phyloP scores from a whole-genome alignment of 2,329 filamentous ascomycete species.

The Helicocarpus griseus region DNA sequence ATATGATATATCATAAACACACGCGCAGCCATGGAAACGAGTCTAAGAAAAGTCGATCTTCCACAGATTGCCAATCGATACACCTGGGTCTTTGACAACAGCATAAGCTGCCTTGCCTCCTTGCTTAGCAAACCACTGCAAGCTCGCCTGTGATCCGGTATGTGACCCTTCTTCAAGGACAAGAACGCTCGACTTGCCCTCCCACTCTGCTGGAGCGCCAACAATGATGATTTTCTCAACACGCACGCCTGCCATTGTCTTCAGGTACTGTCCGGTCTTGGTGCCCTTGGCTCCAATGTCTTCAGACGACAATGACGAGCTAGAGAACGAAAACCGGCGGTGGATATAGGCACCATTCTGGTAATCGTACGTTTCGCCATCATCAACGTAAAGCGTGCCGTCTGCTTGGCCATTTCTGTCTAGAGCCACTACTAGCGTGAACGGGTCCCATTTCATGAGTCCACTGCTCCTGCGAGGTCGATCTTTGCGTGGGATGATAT shows the following conservation, averaged over 20 bases:
- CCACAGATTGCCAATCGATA: slow-evolving; percentile 56
- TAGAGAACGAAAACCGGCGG: slow-evolving; percentile 60
- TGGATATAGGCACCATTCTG: slow-evolving; percentile 80
- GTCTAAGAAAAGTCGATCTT: slow-evolving; percentile 45
- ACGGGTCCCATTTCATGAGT: slow-evolving; percentile 89
- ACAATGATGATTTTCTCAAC: slow-evolving; percentile 81
- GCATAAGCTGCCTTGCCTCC: slow-evolving; percentile 52
- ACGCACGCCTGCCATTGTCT: slow-evolving; percentile 65
- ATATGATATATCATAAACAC: background rate
- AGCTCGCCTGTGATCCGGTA: slow-evolving; percentile 40
- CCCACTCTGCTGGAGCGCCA: slow-evolving; percentile 66
- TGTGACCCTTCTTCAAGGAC: slow-evolving; percentile 39
- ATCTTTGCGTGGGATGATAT: slow-evolving; percentile 85
- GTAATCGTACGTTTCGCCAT: slow-evolving; percentile 87
- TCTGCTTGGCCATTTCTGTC: slow-evolving; percentile 60
- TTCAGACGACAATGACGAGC: slow-evolving; percentile 55
- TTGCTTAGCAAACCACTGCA: slow-evolving; percentile 48
- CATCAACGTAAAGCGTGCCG: slow-evolving; percentile 81
- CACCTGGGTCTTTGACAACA: slow-evolving; percentile 53
- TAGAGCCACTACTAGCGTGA: slow-evolving; percentile 75
- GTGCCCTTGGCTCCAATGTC: slow-evolving; percentile 54
- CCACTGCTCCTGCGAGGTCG: slow-evolving; percentile 73
- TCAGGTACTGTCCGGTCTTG: slow-evolving; percentile 63
- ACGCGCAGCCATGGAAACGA: background rate
- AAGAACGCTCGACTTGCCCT: slow-evolving; percentile 48